A percentile compares a stretch with the other conserved stretches of the same genome.
These are phyloP conservation scores for Omphalea diandra DNA, from an alignment of 441 rosid species.

Conservation along the genomic window DNA sequence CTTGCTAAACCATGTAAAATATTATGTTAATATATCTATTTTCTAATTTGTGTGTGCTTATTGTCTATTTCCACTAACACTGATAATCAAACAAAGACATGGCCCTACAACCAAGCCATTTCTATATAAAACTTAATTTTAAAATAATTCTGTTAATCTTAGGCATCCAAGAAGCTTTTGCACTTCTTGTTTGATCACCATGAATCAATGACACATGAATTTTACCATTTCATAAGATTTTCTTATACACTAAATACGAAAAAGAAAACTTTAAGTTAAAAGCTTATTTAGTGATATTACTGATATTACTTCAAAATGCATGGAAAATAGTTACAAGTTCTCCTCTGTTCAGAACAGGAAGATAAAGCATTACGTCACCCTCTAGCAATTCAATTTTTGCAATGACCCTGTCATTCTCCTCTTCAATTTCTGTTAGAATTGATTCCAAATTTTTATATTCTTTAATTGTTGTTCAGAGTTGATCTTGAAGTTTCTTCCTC, in stretches of 20 bases:
- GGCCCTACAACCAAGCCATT: too few species aligned
- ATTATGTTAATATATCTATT: too few species aligned
- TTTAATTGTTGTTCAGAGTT: constrained; percentile 43
- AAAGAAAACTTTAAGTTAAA: background rate
- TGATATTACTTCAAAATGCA: background rate
- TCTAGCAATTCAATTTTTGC: constrained; percentile 55
- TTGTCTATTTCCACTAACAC: too few species aligned
- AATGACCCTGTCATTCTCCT: constrained; percentile 50
- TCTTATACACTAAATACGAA: background rate
- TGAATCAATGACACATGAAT: too few species aligned
- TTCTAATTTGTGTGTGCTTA: too few species aligned
- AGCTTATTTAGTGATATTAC: background rate
- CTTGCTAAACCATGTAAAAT: too few species aligned
- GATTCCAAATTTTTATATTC: constrained; percentile 53
- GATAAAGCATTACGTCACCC: constrained; percentile 46
- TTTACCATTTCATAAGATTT: background rate
- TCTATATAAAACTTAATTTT: too few species aligned
- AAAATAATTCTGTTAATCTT: background rate
- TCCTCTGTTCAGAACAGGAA: background rate
- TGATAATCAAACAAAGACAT: too few species aligned
- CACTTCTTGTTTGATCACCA: background rate
- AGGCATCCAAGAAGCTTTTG: background rate
- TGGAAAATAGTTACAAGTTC: background rate
- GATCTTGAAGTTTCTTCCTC: constrained; percentile 53
- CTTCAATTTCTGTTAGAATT: constrained; percentile 63